Conservation (phyloP, 148 eudicot genomes). For the Vaccinium corymbosum region DNA sequence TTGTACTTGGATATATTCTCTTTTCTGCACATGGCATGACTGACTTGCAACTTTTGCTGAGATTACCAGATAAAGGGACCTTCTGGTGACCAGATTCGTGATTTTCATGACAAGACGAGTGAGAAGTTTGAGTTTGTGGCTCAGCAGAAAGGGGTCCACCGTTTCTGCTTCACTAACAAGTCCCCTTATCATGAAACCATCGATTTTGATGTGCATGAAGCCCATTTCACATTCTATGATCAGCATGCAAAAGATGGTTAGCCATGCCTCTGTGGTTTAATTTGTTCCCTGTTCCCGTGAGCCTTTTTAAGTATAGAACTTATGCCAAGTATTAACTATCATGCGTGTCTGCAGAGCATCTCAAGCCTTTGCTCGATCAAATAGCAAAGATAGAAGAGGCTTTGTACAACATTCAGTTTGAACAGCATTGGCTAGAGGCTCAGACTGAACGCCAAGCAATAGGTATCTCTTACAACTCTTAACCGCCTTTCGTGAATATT, state of each 20-base stretch:
- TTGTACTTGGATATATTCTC: neutral
- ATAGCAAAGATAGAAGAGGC: conserved; percentile 80
- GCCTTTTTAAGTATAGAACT: neutral
- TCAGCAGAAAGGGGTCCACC: conserved; percentile 66
- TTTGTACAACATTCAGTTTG: conserved; percentile 86
- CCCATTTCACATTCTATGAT: conserved; percentile 64
- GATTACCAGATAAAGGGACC: conserved; percentile 70
- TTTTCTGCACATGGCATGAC: neutral
- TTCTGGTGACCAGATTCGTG: conserved; percentile 65
- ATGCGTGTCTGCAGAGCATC: conserved; percentile 63
- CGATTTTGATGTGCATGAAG: conserved; percentile 84
- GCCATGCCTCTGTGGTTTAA: neutral
- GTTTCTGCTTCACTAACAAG: conserved; percentile 84
- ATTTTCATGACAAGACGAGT: conserved; percentile 40
- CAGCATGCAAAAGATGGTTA: conserved; percentile 97
- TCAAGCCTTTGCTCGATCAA: conserved; percentile 73
- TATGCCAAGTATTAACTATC: neutral
- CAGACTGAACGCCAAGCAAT: conserved; percentile 86
- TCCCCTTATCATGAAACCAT: conserved; percentile 92
- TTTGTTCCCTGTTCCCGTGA: neutral
- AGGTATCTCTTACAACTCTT: conserved; percentile 37
- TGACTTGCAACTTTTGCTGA: conserved; percentile 10
- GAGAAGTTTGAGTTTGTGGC: conserved; percentile 81
- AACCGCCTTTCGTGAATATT: neutral
- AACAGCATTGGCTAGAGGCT: conserved; percentile 96